A percentile compares a stretch with the other conserved stretches of the same genome.
Evolutionary conservation across 441 rosid species (phyloP).

Genomic region (Gossypium schwendimanii): DNA sequence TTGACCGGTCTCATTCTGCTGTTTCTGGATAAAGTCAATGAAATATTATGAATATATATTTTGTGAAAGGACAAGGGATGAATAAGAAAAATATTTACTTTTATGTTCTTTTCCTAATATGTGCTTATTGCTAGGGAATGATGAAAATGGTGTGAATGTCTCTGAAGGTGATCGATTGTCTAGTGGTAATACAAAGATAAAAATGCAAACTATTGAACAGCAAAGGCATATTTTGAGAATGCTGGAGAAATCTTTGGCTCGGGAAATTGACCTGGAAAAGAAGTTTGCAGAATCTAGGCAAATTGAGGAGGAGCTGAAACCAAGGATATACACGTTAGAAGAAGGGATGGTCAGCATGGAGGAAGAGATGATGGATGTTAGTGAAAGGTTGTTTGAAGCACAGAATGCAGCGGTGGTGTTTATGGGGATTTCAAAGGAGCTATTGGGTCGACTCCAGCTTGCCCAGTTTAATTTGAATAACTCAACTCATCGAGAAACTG

Average conservation of each 20-base stretch:
- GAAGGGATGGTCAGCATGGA: constrained; percentile 48
- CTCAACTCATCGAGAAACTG: constrained; percentile 47
- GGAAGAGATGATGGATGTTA: constrained; percentile 54
- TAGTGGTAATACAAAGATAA: constrained; percentile 37
- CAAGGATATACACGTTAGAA: constrained; percentile 43
- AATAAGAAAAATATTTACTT: not conserved
- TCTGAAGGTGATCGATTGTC: constrained; percentile 34
- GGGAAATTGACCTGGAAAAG: constrained; percentile 85
- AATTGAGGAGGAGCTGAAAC: constrained; percentile 45
- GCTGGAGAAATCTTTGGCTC: constrained; percentile 88
- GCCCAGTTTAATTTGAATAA: constrained; percentile 61
- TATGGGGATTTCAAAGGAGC: constrained; percentile 59
- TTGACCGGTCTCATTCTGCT: constrained; percentile 7
- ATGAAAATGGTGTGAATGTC: constrained; percentile 21
- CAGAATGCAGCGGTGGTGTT: constrained; percentile 64
- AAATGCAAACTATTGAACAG: constrained; percentile 71
- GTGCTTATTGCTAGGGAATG: constrained; percentile 40
- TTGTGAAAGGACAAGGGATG: not conserved
- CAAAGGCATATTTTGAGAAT: constrained; percentile 71
- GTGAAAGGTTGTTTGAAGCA: constrained; percentile 54
- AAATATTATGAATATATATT: not conserved
- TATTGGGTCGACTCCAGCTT: constrained; percentile 55
- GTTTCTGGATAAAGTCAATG: not conserved
- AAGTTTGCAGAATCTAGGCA: constrained; percentile 62
- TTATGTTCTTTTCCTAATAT: constrained; percentile 8